A percentile compares a stretch with the other conserved stretches of the same genome.
These are phyloP conservation scores for Lentithecium fluviatile DNA, from an alignment of 495 filamentous ascomycete species.

Conservation along the genomic window DNA sequence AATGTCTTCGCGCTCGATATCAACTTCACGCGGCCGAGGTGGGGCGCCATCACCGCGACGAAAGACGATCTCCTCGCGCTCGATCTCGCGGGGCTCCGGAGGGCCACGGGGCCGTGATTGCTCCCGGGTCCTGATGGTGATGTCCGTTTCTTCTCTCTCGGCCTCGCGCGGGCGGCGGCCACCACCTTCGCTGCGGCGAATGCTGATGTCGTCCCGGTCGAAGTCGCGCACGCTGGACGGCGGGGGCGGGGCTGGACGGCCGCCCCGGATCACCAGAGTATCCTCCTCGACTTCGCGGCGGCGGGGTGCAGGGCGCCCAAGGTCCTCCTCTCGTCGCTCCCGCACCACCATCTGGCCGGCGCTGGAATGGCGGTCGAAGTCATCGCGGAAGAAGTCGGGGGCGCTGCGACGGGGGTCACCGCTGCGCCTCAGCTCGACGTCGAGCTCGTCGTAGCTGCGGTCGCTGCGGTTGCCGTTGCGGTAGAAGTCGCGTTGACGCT, in stretches of 20 bases:
- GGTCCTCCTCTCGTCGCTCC: slow-evolving; percentile 38
- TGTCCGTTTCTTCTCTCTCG: slow-evolving; percentile 40
- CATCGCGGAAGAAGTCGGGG: slow-evolving; percentile 57
- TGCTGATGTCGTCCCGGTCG: slow-evolving; percentile 45
- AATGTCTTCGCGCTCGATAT: slow-evolving; percentile 40
- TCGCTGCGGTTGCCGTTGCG: slow-evolving; percentile 37
- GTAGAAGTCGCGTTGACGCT: slow-evolving; percentile 50
- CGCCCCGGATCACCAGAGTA: slow-evolving; percentile 31
- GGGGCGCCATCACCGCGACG: slow-evolving; percentile 35
- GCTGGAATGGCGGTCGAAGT: slow-evolving; percentile 48
- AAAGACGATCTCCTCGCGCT: slow-evolving; percentile 36
- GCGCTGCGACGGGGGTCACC: slow-evolving; percentile 38
- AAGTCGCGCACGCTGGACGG: slow-evolving; percentile 31
- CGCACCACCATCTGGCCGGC: slow-evolving; percentile 51
- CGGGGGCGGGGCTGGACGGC: slow-evolving; percentile 25
- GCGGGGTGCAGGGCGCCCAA: slow-evolving; percentile 21
- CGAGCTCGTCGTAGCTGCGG: slow-evolving; percentile 43
- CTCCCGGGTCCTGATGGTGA: slow-evolving; percentile 29
- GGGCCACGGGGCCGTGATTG: slow-evolving; percentile 15
- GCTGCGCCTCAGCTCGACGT: slow-evolving; percentile 38
- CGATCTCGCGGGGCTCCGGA: slow-evolving; percentile 31
- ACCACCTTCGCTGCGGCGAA: slow-evolving; percentile 36
- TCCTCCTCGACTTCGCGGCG: slow-evolving; percentile 38
- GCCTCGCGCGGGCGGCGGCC: slow-evolving; percentile 31
- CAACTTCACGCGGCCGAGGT: slow-evolving; percentile 33